Percentiles rank a stretch among this genome's conserved stretches.
These are phyloP conservation scores for Puccinia coronata DNA, from an alignment of 1,284 basidiomycete species.

Conservation along the genomic window DNA sequence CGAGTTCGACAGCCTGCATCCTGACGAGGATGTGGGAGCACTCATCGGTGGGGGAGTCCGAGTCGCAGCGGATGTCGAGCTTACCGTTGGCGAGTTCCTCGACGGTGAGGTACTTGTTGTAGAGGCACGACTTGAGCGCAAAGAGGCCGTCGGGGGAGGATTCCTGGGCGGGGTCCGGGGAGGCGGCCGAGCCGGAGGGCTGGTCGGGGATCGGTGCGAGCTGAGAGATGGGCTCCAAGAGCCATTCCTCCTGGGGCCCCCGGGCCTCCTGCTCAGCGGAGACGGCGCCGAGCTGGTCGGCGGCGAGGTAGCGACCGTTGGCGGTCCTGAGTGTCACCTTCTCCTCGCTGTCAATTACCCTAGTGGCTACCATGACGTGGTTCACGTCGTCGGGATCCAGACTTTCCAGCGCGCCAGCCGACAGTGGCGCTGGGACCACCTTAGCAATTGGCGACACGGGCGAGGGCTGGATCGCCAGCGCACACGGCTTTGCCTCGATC, in stretches of 20 bases:
- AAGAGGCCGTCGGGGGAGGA: slow-evolving; percentile 68
- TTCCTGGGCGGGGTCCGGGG: not conserved
- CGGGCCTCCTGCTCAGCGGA: slow-evolving; percentile 75
- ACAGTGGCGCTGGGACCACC: slow-evolving; percentile 37
- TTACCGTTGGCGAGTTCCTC: slow-evolving; percentile 79
- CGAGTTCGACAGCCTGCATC: slow-evolving; percentile 45
- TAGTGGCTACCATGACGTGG: slow-evolving; percentile 81
- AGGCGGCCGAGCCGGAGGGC: slow-evolving; percentile 46
- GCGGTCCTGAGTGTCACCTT: slow-evolving; percentile 80
- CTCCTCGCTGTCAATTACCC: slow-evolving; percentile 71
- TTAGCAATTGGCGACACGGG: slow-evolving; percentile 52
- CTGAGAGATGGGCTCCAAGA: slow-evolving; percentile 59
- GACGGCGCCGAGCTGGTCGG: slow-evolving; percentile 76
- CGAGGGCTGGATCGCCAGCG: slow-evolving; percentile 54
- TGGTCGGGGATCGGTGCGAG: slow-evolving; percentile 83
- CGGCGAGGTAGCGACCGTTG: slow-evolving; percentile 80
- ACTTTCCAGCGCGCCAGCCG: slow-evolving; percentile 63
- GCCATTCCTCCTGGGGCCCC: slow-evolving; percentile 84
- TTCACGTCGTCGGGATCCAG: slow-evolving; percentile 71
- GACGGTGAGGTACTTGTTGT: slow-evolving; percentile 76
- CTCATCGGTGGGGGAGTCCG: slow-evolving; percentile 7
- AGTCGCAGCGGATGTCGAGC: slow-evolving; percentile 52
- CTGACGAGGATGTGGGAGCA: slow-evolving; percentile 41
- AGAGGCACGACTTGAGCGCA: slow-evolving; percentile 73
- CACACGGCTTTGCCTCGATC: slow-evolving; percentile 59